Percentiles rank a stretch among this genome's conserved stretches.
These are phyloP conservation scores for Nitzschia sp. DNA, from an alignment of 108 stramenopile species.

Conservation along the genomic window DNA sequence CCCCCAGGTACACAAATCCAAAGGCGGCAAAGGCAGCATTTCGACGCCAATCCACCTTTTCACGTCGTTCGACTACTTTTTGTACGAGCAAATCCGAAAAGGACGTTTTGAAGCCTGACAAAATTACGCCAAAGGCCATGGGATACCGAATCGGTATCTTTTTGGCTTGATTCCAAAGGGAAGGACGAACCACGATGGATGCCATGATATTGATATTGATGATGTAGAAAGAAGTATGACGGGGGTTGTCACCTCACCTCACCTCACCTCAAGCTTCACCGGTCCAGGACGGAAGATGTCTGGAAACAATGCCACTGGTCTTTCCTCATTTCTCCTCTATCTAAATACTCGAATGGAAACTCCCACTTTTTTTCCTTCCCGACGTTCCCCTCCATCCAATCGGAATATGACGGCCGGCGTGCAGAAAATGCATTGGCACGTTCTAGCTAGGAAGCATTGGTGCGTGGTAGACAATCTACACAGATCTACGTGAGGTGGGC, in stretches of 20 bases:
- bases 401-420: too few relatives aligned
- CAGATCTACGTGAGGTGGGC: too few relatives aligned
- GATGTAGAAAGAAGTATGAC: not conserved
- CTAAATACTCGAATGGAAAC: too few relatives aligned
- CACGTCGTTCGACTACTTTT: slow-evolving; percentile 73
- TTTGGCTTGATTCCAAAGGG: slow-evolving; percentile 33
- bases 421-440: too few relatives aligned
- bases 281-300: too few relatives aligned
- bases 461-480: too few relatives aligned
- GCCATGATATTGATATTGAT: slow-evolving; percentile 5
- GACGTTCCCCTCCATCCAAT: too few relatives aligned
- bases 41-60: slow-evolving; percentile 86
- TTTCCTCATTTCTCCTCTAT: too few relatives aligned
- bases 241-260: not conserved
- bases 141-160: slow-evolving; percentile 69
- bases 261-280: too few relatives aligned
- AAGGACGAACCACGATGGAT: slow-evolving; percentile 9
- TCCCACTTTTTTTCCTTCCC: too few relatives aligned
- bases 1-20: slow-evolving; percentile 87
- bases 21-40: slow-evolving; percentile 89
- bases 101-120: slow-evolving; percentile 83
- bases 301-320: too few relatives aligned
- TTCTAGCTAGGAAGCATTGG: too few relatives aligned
- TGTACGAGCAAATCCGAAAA: slow-evolving; percentile 82
- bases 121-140: slow-evolving; percentile 80